A percentile compares a stretch with the other conserved stretches of the same genome.
phyloP scores from a whole-genome alignment of 306 rosid species.

The Begonia peltatifolia region DNA sequence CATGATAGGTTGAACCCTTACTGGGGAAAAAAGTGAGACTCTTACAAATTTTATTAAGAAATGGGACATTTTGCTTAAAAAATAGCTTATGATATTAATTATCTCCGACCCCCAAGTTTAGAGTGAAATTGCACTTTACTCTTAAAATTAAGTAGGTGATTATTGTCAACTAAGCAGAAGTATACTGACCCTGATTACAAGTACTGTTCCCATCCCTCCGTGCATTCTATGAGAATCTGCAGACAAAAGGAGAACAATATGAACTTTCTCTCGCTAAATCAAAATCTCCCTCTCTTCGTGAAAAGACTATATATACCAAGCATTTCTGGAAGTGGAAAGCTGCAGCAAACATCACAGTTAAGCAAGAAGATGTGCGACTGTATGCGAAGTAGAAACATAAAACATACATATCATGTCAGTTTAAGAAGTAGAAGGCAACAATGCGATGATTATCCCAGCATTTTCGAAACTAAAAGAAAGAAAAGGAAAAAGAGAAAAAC shows the following conservation, averaged over 20 bases:
- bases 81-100: too few species aligned
- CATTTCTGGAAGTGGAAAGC: slow-evolving; percentile 89
- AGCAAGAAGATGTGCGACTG: slow-evolving; percentile 86
- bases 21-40: too few species aligned
- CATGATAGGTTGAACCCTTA: too few species aligned
- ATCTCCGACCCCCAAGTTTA: too few species aligned
- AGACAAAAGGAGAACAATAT: slow-evolving; percentile 3
- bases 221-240: slow-evolving; percentile 75
- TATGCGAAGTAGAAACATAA: slow-evolving; percentile 16
- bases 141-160: too few species aligned
- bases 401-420: slow-evolving; percentile 1
- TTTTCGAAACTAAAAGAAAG: slow-evolving; percentile 1
- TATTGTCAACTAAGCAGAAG: neutral
- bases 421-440: slow-evolving; percentile 4
- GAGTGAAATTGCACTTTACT: too few species aligned
- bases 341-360: slow-evolving; percentile 90
- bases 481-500: slow-evolving; percentile 26
- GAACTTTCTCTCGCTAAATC: neutral
- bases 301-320: slow-evolving; percentile 35
- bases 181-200: slow-evolving; percentile 68
- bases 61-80: too few species aligned
- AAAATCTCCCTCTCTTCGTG: neutral
- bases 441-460: neutral
- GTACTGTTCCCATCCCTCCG: slow-evolving; percentile 91
- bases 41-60: too few species aligned